Evolutionary conservation across 352 stramenopile species (phyloP).

Genomic region (Phytophthora palmivora): DNA sequence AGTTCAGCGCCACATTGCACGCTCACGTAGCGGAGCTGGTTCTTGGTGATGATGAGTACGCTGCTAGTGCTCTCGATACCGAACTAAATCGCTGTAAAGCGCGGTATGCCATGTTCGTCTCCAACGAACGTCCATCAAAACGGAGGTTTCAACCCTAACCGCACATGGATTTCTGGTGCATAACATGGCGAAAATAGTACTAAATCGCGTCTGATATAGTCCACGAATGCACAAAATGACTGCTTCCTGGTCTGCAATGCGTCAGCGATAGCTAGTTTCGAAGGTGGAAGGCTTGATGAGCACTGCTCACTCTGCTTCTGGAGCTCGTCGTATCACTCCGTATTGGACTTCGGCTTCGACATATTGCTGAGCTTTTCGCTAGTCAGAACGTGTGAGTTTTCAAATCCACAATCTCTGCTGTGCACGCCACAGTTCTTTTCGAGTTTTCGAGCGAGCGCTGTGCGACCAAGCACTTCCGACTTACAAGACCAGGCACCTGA

Average conservation of each 20-base stretch:
- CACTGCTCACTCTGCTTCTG: no score
- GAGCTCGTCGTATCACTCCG: no score
- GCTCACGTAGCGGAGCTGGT: not conserved
- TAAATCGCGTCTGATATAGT: slow-evolving; percentile 9
- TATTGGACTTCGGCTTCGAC: not conserved
- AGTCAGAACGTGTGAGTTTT: not conserved
- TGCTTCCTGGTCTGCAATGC: slow-evolving; percentile 1
- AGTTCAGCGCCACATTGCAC: slow-evolving; percentile 8
- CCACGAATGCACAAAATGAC: slow-evolving; percentile 8
- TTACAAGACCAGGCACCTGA: not conserved
- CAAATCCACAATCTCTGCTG: not conserved
- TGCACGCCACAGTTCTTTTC: not conserved
- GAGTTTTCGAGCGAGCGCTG: slow-evolving; percentile 12
- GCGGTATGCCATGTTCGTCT: slow-evolving; percentile 8
- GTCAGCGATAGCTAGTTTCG: not conserved
- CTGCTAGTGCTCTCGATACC: no score
- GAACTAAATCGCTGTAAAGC: not conserved
- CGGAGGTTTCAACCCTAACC: slow-evolving; percentile 12
- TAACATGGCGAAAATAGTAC: slow-evolving; percentile 8
- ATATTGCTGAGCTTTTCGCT: slow-evolving; percentile 1
- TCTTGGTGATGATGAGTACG: no score
- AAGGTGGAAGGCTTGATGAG: no score
- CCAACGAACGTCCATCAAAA: slow-evolving; percentile 22
- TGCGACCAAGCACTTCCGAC: slow-evolving; percentile 17
- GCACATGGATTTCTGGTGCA: slow-evolving; percentile 17